A percentile compares a stretch with the other conserved stretches of the same genome.
These are phyloP conservation scores for Trichosanthes cucumerina DNA, from an alignment of 306 rosid species.

Conservation along the genomic window DNA sequence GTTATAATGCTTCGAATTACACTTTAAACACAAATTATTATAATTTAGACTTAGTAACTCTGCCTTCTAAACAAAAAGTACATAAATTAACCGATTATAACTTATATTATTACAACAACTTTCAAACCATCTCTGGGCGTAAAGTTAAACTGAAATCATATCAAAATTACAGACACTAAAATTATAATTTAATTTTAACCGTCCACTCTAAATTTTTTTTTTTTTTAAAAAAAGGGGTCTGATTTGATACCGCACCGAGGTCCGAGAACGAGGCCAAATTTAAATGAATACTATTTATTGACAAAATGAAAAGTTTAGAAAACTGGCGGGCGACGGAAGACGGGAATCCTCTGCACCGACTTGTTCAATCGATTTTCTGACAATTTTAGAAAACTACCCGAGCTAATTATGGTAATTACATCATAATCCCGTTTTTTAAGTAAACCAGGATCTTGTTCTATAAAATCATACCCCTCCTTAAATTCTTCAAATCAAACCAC, in stretches of 20 bases:
- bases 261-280: background rate
- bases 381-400: background rate
- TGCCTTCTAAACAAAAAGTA: too few species aligned
- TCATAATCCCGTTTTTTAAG: background rate
- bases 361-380: background rate
- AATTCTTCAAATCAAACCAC: background rate
- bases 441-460: background rate
- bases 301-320: background rate
- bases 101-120: too few species aligned
- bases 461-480: background rate
- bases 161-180: too few species aligned
- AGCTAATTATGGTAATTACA: background rate
- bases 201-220: too few species aligned
- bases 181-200: background rate
- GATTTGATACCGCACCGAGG: background rate
- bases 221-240: too few species aligned
- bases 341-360: background rate
- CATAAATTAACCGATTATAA: too few species aligned
- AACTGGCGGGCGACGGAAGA: background rate
- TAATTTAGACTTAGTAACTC: too few species aligned
- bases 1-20: too few species aligned
- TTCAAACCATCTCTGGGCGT: too few species aligned
- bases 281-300: background rate
- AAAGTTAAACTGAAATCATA: too few species aligned
- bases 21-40: too few species aligned